Conservation (phyloP, 192 early-diverging fungal species). For the Coemansia sp. region DNA sequence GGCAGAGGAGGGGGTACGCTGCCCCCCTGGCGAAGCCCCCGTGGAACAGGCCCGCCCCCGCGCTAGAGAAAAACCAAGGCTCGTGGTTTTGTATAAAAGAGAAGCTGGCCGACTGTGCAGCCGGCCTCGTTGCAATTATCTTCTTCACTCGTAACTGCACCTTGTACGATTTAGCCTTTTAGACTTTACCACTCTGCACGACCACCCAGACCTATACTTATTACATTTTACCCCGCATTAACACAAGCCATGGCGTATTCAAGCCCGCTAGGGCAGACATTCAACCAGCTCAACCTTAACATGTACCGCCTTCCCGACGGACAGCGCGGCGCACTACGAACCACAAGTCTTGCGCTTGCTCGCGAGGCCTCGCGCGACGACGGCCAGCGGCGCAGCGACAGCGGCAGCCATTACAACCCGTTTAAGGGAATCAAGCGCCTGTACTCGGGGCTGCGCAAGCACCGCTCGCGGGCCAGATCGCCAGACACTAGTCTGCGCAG, state of each 20-base stretch:
- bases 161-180: too few relatives aligned
- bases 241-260: conserved; percentile 38
- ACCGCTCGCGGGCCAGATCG: conserved; percentile 19
- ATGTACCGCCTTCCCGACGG: conserved; percentile 55
- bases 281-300: conserved; percentile 53
- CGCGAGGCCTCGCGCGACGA: conserved; percentile 43
- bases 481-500: conserved; percentile 38
- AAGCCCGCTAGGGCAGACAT: conserved; percentile 52
- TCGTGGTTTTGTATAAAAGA: neutral
- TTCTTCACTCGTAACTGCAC: too few relatives aligned
- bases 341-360: conserved; percentile 46
- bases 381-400: conserved; percentile 20
- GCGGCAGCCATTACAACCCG: conserved; percentile 35
- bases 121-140: too few relatives aligned
- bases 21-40: conserved; percentile 3
- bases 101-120: too few relatives aligned
- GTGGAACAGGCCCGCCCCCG: neutral
- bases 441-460: conserved; percentile 46
- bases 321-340: conserved; percentile 48
- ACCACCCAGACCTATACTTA: too few relatives aligned
- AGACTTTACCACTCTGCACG: too few relatives aligned
- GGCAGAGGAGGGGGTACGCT: neutral
- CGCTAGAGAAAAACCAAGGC: neutral
- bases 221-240: neutral
- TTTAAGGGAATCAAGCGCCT: conserved; percentile 53